These are phyloP conservation scores for Podaxis sp. DNA, from an alignment of 768 basidiomycete species.

Conservation along the genomic window DNA sequence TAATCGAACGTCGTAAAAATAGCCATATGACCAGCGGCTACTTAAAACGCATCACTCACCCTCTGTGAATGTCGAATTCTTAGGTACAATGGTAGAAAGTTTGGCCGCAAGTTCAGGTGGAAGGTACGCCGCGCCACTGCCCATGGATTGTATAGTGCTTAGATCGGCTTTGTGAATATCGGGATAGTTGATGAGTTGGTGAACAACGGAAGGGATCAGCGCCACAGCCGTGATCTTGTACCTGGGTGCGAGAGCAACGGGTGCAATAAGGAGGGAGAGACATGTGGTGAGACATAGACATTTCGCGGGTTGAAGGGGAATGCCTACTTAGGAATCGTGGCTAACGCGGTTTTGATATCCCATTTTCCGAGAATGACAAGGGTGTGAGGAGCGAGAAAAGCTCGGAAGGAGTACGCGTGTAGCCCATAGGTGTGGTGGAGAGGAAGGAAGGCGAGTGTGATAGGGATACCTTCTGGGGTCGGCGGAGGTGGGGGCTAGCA, in stretches of 20 bases:
- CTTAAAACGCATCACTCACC: slow-evolving; percentile 32
- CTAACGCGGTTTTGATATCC: slow-evolving; percentile 50
- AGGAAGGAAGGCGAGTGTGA: slow-evolving; percentile 59
- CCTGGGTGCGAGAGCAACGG: slow-evolving; percentile 29
- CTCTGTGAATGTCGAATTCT: slow-evolving; percentile 35
- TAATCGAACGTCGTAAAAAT: too few relatives aligned
- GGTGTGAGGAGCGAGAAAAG: slow-evolving; percentile 44
- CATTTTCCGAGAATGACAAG: slow-evolving; percentile 58
- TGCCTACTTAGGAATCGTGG: slow-evolving; percentile 56
- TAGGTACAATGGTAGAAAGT: slow-evolving; percentile 34
- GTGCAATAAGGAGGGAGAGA: not conserved
- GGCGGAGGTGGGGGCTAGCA: slow-evolving; percentile 35
- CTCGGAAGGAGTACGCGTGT: slow-evolving; percentile 48
- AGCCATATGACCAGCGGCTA: not conserved
- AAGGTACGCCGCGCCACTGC: slow-evolving; percentile 66
- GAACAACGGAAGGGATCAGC: slow-evolving; percentile 61
- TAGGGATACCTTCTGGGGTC: slow-evolving; percentile 44
- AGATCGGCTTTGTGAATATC: slow-evolving; percentile 47
- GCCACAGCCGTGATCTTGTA: slow-evolving; percentile 48
- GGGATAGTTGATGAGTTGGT: slow-evolving; percentile 64
- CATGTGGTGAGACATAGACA: not conserved
- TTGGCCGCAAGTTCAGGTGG: slow-evolving; percentile 51
- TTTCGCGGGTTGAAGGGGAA: not conserved
- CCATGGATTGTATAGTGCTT: slow-evolving; percentile 41
- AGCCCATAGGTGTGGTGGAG: slow-evolving; percentile 69